phyloP scores from a whole-genome alignment of 2,329 filamentous ascomycete species.

The Calonectria hongkongensis region DNA sequence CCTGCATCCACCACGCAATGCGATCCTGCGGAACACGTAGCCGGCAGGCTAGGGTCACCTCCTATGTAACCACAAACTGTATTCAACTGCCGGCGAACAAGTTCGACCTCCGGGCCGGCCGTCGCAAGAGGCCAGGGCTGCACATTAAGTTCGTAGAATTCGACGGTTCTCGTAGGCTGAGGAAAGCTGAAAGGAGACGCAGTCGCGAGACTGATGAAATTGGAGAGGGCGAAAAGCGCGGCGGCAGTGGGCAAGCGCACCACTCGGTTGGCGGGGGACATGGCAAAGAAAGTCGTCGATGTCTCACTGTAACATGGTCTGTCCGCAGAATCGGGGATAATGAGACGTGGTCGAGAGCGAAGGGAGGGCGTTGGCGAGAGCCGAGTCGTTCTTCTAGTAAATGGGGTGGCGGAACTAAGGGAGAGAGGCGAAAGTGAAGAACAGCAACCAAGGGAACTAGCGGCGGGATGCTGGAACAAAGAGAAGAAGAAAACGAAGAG shows the following conservation, averaged over 20 bases:
- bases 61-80: slow-evolving; percentile 76
- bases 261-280: slow-evolving; percentile 57
- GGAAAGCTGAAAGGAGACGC: slow-evolving; percentile 65
- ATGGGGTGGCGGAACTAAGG: slow-evolving; percentile 28
- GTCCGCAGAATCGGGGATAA: slow-evolving; percentile 31
- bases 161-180: slow-evolving; percentile 62
- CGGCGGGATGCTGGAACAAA: slow-evolving; percentile 33
- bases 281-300: slow-evolving; percentile 43
- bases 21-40: slow-evolving; percentile 74
- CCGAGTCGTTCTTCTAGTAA: neutral
- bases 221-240: slow-evolving; percentile 59
- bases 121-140: slow-evolving; percentile 65
- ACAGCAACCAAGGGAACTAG: slow-evolving; percentile 9
- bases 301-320: slow-evolving; percentile 52
- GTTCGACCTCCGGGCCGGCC: slow-evolving; percentile 56
- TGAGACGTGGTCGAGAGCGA: slow-evolving; percentile 34
- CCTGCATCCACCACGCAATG: slow-evolving; percentile 74
- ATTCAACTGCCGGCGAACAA: slow-evolving; percentile 67
- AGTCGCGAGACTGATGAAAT: slow-evolving; percentile 57
- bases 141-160: slow-evolving; percentile 62
- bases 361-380: neutral
- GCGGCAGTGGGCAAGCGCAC: slow-evolving; percentile 61
- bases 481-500: slow-evolving; percentile 44
- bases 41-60: slow-evolving; percentile 70
- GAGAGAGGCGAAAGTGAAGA: slow-evolving; percentile 29